Conservation (phyloP, 345 rosid genomes). For the Turritis glabra region DNA sequence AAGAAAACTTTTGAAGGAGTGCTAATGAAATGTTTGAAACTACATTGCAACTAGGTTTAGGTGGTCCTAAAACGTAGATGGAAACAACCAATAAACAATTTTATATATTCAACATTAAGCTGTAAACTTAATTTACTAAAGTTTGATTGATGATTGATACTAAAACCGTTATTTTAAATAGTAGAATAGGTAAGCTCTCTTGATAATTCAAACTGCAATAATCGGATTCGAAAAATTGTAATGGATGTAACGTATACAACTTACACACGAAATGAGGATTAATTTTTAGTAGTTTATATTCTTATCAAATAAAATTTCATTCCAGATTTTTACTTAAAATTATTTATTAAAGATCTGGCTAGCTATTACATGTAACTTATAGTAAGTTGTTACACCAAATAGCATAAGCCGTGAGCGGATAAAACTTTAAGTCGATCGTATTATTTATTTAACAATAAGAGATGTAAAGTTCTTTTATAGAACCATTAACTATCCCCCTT, state of each 20-base stretch:
- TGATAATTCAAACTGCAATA: neutral
- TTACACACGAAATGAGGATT: neutral
- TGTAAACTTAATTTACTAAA: neutral
- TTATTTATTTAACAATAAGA: no score
- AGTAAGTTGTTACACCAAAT: neutral
- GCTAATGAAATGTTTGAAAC: constrained; percentile 11
- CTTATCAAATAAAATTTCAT: neutral
- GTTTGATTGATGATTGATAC: neutral
- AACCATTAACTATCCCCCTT: no score
- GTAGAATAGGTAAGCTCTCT: neutral
- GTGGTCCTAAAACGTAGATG: constrained; percentile 6
- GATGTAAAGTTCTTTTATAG: no score
- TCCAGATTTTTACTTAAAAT: neutral
- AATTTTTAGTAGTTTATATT: neutral
- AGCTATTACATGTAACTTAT: neutral
- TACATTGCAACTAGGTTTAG: neutral
- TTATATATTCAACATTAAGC: neutral
- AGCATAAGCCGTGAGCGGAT: neutral
- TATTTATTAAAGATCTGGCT: neutral
- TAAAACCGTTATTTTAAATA: neutral
- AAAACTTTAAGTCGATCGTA: no score
- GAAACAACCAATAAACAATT: neutral
- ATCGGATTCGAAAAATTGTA: neutral
- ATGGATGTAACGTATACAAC: neutral
- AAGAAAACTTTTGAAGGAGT: neutral